A percentile compares a stretch with the other conserved stretches of the same genome.
Evolutionary conservation across 257 asterid genomes (phyloP).

Genomic region (Scutellaria minor): DNA sequence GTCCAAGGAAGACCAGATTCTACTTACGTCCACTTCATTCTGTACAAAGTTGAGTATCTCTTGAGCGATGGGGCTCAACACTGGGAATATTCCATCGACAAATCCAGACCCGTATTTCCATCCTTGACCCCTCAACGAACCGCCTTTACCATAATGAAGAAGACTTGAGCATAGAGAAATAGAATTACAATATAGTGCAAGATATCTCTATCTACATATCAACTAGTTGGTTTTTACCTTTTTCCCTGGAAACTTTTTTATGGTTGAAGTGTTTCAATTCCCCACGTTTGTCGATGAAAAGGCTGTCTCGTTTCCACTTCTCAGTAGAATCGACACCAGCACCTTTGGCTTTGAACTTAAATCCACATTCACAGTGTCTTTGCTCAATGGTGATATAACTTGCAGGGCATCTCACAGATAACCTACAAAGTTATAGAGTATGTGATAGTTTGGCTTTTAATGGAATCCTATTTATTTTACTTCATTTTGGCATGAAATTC

Average conservation of each 20-base stretch:
- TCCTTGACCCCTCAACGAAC: conserved; percentile 88
- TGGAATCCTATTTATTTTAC: not conserved
- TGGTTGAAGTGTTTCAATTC: conserved; percentile 64
- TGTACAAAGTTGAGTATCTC: conserved; percentile 66
- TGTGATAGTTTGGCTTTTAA: not conserved
- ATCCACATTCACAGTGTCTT: conserved; percentile 43
- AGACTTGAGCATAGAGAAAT: conserved; percentile 3
- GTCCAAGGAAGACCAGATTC: conserved; percentile 68
- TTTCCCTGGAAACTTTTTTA: conserved; percentile 76
- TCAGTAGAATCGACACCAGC: conserved; percentile 48
- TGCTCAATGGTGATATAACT: conserved; percentile 42
- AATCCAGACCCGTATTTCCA: conserved; percentile 95
- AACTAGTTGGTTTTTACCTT: conserved; percentile 42
- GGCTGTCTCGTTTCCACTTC: conserved; percentile 73
- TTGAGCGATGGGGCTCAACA: conserved; percentile 78
- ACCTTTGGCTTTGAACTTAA: conserved; percentile 52
- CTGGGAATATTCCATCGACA: conserved; percentile 87
- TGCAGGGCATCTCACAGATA: conserved; percentile 50
- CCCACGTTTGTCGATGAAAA: conserved; percentile 70
- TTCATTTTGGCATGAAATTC: not conserved
- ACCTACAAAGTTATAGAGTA: conserved; percentile 41
- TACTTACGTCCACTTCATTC: conserved; percentile 50
- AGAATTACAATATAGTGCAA: not conserved
- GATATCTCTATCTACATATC: not conserved
- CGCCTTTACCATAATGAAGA: conserved; percentile 54